Base-by-base conservation (phyloP, 2,329 filamentous ascomycete genomes). In the Colletotrichum lupini region DNA sequence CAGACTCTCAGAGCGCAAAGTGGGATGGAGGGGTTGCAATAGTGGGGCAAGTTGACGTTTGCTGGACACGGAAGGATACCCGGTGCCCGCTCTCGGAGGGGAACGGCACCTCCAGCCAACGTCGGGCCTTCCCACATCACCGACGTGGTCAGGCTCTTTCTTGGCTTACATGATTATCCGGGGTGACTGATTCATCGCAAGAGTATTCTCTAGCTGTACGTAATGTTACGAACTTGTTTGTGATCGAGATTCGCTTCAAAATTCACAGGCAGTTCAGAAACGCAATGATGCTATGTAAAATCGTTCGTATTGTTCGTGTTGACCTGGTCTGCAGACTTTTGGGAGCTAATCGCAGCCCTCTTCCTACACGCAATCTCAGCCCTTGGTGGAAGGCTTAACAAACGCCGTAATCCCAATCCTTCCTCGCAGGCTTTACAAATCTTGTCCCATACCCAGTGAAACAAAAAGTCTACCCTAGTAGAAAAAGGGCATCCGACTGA, bases 11-110 rank as follows among this genome's bases (percentile, higher is more conserved):
- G 53, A 28, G 55, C 24, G 68, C 61, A 58, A 67, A 73, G 68
- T 64, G 22, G 57, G 66, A 68, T 59, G 46, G 66, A 64, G 59
- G 58, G 66, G 60, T 63, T 70, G 55, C 66, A 70, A 70, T 69
- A 73, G 70, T 70, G 74, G 74, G 73, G 68, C 68, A 61, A 42
- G 24, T 65, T 68, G 62, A 73, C 58, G 49, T 74, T 58, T 67
- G 71, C 37, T 71, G 55, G 71, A 71, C 60, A 65, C 67, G 55
- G 37, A 24, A 49, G 19, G 24, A 24, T 35, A 46, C 26, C 57
- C 26, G 68, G 67, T 49, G 32, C 67, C 71, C 67, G 67, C 68
- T 68, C 68, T 74, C 62, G 72, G 68, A 72, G 53, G 60, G 35
- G 55, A 60, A 65, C 62, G 46, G 61, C 67, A 37, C 16, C 37